A percentile compares a stretch with the other conserved stretches of the same genome.
Conservation (phyloP, 345 rosid genomes). For the Brassica rapa region DNA sequence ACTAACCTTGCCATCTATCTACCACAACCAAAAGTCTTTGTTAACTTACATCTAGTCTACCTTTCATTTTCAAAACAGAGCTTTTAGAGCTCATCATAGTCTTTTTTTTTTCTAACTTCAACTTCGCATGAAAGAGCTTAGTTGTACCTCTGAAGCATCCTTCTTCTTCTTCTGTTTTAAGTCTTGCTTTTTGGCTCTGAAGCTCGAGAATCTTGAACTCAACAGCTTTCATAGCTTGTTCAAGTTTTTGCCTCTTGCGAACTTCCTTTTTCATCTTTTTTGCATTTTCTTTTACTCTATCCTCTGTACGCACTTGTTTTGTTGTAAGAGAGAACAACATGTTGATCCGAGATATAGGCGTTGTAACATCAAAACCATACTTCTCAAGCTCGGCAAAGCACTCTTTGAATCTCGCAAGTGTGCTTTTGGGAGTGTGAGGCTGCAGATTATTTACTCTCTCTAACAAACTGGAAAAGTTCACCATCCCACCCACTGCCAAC, state of each 20-base stretch:
- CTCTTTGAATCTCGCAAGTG: slow-evolving; percentile 47
- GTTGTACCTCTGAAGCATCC: slow-evolving; percentile 34
- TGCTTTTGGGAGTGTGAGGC: slow-evolving; percentile 40
- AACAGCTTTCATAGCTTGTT: slow-evolving; percentile 42
- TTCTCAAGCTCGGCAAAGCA: slow-evolving; percentile 57
- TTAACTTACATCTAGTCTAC: not conserved
- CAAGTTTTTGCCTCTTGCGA: slow-evolving; percentile 26
- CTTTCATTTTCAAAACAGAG: slow-evolving; percentile 5
- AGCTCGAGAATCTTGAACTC: slow-evolving; percentile 48
- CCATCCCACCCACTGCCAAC: slow-evolving; percentile 62
- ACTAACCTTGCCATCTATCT: slow-evolving; percentile 7
- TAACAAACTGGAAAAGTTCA: slow-evolving; percentile 51
- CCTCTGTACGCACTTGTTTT: slow-evolving; percentile 21
- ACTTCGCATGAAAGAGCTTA: slow-evolving; percentile 11
- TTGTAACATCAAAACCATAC: slow-evolving; percentile 56
- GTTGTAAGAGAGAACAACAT: slow-evolving; percentile 49
- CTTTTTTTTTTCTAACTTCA: not conserved
- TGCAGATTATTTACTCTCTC: slow-evolving; percentile 51
- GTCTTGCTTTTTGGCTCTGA: slow-evolving; percentile 29
- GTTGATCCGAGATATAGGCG: slow-evolving; percentile 45
- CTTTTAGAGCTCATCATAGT: slow-evolving; percentile 10
- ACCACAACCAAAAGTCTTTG: not conserved
- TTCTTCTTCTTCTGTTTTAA: slow-evolving; percentile 34
- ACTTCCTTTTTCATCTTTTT: slow-evolving; percentile 34
- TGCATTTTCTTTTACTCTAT: slow-evolving; percentile 33